Base-by-base conservation (phyloP, 306 rosid species). In the Argentina anserina region DNA sequence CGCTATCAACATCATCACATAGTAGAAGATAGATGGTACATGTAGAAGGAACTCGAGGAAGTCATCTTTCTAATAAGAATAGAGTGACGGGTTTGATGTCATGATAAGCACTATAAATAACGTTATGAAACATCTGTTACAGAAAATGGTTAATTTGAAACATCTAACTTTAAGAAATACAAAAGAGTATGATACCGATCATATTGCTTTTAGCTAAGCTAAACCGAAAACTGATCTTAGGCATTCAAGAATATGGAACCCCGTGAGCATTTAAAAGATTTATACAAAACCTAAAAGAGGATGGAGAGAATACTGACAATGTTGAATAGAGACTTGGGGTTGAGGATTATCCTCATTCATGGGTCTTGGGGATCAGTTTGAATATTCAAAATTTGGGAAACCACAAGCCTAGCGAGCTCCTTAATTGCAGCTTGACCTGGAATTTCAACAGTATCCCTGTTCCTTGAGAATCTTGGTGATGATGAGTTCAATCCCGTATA, bases 381-480 rank as follows among this genome's bases (percentile, higher is more conserved):
- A 76, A 89, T 75, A 78, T 94, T 86, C 85, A 91, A 67, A 78
- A 91, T 85, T 67, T 84, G 91, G 70, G 95, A 89, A 69, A 87
- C 83, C 84, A 94, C 80, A 71, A 89, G 85, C 85, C 81, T 91
- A 45, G 97, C 85, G 46, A 91, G 76, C 83, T 89, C 99, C 67
- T 70, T 83, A 85, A 94, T 83, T 59, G 91, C 96, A 62, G 88
- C 96, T 83, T 88, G 89, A 79, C 84, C 82, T 72, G 83, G 90
- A 73, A 73, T 73, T 63, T 88, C 96, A 74, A 88, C 85, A 50
- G 92, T 45, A 25, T 91, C 99, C 37, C 83, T 75, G 43, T 69
- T 75, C 73, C 77, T 78, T 1, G 86, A 31, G 85, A 84, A 84
- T 71, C 90, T 72, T 8, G 90, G 61, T 36, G 90, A 81, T 45